Evolutionary conservation across 345 rosid species (phyloP), one percentile per base, ranked within the genome.

Genomic region (Nephelium lappaceum): DNA sequence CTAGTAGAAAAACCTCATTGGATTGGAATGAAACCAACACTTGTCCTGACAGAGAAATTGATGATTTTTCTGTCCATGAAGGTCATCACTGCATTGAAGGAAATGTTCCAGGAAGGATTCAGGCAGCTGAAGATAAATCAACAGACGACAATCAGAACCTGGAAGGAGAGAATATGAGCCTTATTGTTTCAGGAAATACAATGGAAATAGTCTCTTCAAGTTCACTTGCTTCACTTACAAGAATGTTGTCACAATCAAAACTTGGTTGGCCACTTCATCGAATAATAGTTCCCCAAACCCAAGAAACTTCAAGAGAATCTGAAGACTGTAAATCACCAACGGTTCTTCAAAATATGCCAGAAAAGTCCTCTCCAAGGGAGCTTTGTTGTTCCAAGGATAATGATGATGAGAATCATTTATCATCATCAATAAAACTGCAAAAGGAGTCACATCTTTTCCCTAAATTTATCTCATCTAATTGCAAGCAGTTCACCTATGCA

Each of bases 251-350:
- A 76, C 55, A 64, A 58, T 71, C 77, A 43, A 72, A 23, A 55
- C 84, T 63, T 19, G 88, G 90, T 11, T 87, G 90, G 90, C 90
- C 88, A 67, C 86, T 87, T 66, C 87, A 73, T 11, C 71, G 76
- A 31, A 31, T 78, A 74, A 71, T 45, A 67, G 69, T 53, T 75
- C 69, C 80, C 16, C 11, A 36, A 11, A 64, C 66, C 67, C 66
- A 25, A 14, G 84, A 82, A 27, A 76, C 69, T 69, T 69, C 38
- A 25, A 36, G 31, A 73, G 82, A 87, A 77, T 68, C 31, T 58
- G 83, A 74, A 69, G 64, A 64, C 71, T 15, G 5, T 53, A 5
- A 53, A 24, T 38, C 38, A 9, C 27, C 68, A 25, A 43, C 21
- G 19, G 11, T 11, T 51, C 0, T 51, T 73, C 67, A 18, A 58